Conservation (phyloP, 805 yeast species). For the Wickerhamiella slavikovae region DNA sequence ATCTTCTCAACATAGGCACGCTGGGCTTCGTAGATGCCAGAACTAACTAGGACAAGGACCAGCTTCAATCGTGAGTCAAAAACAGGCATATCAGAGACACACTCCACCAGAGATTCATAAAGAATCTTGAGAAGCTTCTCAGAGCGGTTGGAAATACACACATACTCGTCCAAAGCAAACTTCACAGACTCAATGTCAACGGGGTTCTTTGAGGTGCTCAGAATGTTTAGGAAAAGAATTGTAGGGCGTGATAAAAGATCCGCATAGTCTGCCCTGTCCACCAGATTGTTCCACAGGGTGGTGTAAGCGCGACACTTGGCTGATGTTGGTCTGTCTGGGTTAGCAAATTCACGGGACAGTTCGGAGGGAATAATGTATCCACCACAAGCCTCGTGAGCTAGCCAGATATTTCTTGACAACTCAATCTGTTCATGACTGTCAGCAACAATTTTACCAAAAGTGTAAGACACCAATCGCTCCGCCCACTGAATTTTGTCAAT, state of each 20-base stretch:
- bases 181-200: slow-evolving; percentile 41
- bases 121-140: slow-evolving; percentile 26
- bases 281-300: slow-evolving; percentile 58
- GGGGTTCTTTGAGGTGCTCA: slow-evolving; percentile 16
- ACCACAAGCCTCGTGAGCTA: slow-evolving; percentile 30
- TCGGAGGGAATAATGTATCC: slow-evolving; percentile 53
- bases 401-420: slow-evolving; percentile 42
- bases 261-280: slow-evolving; percentile 25
- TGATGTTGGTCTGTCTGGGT: slow-evolving; percentile 13
- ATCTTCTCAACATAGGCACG: not conserved
- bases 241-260: slow-evolving; percentile 39
- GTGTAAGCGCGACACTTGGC: slow-evolving; percentile 35
- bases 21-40: too few relatives aligned
- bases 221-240: slow-evolving; percentile 44
- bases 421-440: slow-evolving; percentile 48
- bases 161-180: slow-evolving; percentile 30
- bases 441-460: slow-evolving; percentile 13
- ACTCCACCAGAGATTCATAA: slow-evolving; percentile 16
- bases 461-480: slow-evolving; percentile 10
- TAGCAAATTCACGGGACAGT: slow-evolving; percentile 33
- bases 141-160: too few relatives aligned
- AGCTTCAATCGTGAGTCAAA: too few relatives aligned
- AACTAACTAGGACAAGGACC: too few relatives aligned
- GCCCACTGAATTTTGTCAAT: slow-evolving; percentile 2
- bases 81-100: not conserved